A percentile compares a stretch with the other conserved stretches of the same genome.
These are phyloP conservation scores for Pythium phragmiticola DNA, from an alignment of 352 stramenopile species.

Conservation along the genomic window DNA sequence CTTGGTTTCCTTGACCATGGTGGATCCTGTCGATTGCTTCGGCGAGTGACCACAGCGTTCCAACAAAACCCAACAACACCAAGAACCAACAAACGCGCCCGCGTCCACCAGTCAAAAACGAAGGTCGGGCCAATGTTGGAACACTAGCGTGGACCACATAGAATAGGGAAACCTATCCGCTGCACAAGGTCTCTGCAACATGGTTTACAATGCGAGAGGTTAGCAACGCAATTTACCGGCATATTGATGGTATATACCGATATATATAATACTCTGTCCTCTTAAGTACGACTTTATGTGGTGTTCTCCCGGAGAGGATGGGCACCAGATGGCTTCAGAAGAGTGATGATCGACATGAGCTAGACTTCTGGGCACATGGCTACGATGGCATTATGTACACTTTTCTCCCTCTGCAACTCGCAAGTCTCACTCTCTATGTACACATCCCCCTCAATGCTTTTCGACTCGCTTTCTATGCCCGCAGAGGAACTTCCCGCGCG, in stretches of 20 bases:
- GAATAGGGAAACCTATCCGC: not conserved
- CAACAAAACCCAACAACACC: slow-evolving; percentile 11
- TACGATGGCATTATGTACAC: slow-evolving; percentile 19
- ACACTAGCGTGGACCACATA: slow-evolving; percentile 11
- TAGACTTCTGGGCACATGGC: slow-evolving; percentile 10
- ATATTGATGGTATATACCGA: not conserved
- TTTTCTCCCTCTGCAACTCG: slow-evolving; percentile 10
- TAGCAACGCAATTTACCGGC: not conserved
- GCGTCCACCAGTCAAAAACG: slow-evolving; percentile 33
- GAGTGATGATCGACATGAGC: slow-evolving; percentile 1
- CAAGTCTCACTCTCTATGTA: not conserved
- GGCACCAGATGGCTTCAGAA: slow-evolving; percentile 6
- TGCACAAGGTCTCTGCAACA: not conserved
- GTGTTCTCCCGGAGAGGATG: not conserved
- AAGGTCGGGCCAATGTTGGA: not conserved
- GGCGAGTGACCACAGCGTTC: slow-evolving; percentile 36
- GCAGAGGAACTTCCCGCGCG: not conserved
- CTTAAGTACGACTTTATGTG: slow-evolving; percentile 2
- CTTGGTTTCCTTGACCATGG: slow-evolving; percentile 89
- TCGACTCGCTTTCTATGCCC: not conserved
- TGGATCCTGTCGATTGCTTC: slow-evolving; percentile 32
- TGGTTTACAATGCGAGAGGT: not conserved
- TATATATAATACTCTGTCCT: not conserved
- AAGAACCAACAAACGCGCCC: slow-evolving; percentile 20
- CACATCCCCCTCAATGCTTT: not conserved